Percentiles rank a stretch among this genome's conserved stretches.
phyloP scores from a whole-genome alignment of 768 basidiomycete genomes.

The Peribolospora kevripleyi region DNA sequence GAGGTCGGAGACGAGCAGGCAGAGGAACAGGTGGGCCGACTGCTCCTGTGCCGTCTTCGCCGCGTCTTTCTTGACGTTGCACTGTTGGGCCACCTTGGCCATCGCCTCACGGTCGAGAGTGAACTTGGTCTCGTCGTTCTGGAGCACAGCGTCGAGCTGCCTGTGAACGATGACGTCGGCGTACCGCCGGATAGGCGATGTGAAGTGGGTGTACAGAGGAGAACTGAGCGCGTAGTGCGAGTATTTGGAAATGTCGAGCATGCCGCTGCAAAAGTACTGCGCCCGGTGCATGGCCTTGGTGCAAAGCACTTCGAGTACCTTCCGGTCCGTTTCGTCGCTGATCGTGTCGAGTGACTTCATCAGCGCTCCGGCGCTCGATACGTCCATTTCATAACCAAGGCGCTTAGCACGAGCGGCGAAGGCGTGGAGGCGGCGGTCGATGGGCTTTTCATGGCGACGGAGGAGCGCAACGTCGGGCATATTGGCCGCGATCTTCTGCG shows the following conservation, averaged over 20 bases:
- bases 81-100: conserved; percentile 83
- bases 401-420: conserved; percentile 61
- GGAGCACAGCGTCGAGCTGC: conserved; percentile 71
- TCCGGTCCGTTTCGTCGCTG: conserved; percentile 30
- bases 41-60: conserved; percentile 84
- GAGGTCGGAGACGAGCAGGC: conserved; percentile 76
- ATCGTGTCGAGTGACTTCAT: conserved; percentile 66
- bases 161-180: conserved; percentile 85
- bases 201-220: conserved; percentile 83
- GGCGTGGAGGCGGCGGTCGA: conserved; percentile 62
- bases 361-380: conserved; percentile 47
- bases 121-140: conserved; percentile 52
- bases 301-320: conserved; percentile 35
- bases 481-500: conserved; percentile 76
- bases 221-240: conserved; percentile 69
- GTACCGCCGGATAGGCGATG: conserved; percentile 25
- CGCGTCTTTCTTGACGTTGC: conserved; percentile 60
- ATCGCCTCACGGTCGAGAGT: conserved; percentile 94
- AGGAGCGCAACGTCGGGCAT: conserved; percentile 93
- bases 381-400: conserved; percentile 61
- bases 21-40: conserved; percentile 82
- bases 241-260: conserved; percentile 98
- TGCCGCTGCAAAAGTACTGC: conserved; percentile 96
- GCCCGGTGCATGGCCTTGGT: conserved; percentile 83
- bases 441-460: conserved; percentile 74